Evolutionary conservation across 2,329 filamentous ascomycete genomes (phyloP).

Genomic region (Huntiella bhutanensis): DNA sequence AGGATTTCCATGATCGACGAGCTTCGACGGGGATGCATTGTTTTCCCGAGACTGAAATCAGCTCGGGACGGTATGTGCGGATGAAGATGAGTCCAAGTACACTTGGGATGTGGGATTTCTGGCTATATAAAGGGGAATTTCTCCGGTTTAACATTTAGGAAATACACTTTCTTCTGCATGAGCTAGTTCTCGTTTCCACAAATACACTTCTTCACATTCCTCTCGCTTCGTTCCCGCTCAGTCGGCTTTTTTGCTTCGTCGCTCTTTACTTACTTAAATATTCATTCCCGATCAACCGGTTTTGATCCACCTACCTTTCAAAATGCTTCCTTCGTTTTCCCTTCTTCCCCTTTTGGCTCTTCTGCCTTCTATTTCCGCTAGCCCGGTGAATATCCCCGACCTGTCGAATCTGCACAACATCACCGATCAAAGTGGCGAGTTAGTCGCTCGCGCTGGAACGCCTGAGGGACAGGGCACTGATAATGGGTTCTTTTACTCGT

Average conservation of each 20-base stretch:
- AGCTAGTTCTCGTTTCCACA: neutral
- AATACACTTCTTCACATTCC: neutral
- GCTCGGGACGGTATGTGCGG: no score
- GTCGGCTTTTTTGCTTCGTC: neutral
- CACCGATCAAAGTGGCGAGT: neutral
- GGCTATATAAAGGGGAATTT: no score
- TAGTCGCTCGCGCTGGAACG: conserved; percentile 13
- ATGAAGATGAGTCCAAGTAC: no score
- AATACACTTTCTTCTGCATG: neutral
- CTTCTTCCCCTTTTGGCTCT: conserved; percentile 2
- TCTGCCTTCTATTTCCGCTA: neutral
- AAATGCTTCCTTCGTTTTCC: conserved; percentile 5
- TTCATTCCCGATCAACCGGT: neutral
- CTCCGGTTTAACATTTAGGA: no score
- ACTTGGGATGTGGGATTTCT: no score
- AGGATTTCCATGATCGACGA: no score
- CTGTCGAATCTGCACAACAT: neutral
- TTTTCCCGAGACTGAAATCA: no score
- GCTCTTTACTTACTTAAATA: neutral
- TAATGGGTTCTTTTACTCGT: conserved; percentile 30
- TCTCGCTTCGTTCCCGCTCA: neutral
- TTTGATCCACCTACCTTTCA: neutral
- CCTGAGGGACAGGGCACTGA: conserved; percentile 20
- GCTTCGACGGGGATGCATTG: no score
- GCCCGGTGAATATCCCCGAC: conserved; percentile 6